Conservation (phyloP, 768 basidiomycete genomes). For the Lentinula edodes region DNA sequence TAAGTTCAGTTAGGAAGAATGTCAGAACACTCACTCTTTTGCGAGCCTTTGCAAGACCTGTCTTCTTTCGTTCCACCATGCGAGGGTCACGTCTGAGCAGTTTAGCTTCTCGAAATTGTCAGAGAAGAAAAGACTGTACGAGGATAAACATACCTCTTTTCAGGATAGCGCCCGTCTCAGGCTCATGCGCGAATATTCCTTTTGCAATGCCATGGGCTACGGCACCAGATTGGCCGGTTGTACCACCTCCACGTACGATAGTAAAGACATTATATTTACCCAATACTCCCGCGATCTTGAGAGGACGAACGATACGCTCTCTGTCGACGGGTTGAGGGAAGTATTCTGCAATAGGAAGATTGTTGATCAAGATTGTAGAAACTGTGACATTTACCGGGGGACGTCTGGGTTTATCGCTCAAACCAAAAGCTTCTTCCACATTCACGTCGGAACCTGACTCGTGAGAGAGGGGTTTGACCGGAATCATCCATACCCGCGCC, state of each 20-base stretch:
- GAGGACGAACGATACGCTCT: constrained; percentile 75
- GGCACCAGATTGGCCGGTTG: constrained; percentile 90
- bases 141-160: constrained; percentile 54
- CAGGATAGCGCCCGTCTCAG: constrained; percentile 59
- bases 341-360: constrained; percentile 70
- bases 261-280: constrained; percentile 81
- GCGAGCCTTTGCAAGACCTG: constrained; percentile 86
- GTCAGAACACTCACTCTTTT: constrained; percentile 62
- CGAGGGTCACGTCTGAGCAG: constrained; percentile 87
- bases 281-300: constrained; percentile 77
- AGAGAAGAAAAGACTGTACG: constrained; percentile 6
- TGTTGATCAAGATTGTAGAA: constrained; percentile 80
- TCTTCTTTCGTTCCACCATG: constrained; percentile 99
- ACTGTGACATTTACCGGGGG: constrained; percentile 33
- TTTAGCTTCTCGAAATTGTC: constrained; percentile 51
- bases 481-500: constrained; percentile 92
- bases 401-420: constrained; percentile 11
- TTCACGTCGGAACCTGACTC: constrained; percentile 10
- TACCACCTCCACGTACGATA: constrained; percentile 80
- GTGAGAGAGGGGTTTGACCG: constrained; percentile 28
- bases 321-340: constrained; percentile 74
- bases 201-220: constrained; percentile 73
- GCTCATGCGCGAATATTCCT: constrained; percentile 67
- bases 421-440: constrained; percentile 22
- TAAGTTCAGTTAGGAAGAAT: neutral